phyloP scores from a whole-genome alignment of 169 alveolate species.

The Plasmodium adleri region DNA sequence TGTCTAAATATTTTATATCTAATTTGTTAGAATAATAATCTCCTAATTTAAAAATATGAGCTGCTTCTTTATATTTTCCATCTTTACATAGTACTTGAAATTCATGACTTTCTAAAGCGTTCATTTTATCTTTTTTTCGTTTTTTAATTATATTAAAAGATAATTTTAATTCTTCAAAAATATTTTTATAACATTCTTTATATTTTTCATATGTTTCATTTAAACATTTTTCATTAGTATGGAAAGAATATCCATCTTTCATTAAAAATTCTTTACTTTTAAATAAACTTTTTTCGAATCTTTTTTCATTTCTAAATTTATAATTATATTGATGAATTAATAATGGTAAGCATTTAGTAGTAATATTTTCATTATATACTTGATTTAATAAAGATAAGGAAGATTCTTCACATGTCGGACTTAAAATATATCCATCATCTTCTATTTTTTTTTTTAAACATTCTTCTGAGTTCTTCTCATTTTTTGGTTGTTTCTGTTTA shows the following conservation, averaged over 20 bases:
- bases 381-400: constrained; percentile 33
- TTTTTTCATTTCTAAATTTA: constrained; percentile 64
- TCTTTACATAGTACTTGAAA: constrained; percentile 48
- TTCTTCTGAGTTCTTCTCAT: not conserved
- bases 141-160: constrained; percentile 32
- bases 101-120: constrained; percentile 65
- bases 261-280: constrained; percentile 64
- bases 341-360: constrained; percentile 32
- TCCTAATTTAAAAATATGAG: constrained; percentile 60
- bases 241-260: constrained; percentile 73
- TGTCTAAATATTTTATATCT: constrained; percentile 31
- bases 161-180: constrained; percentile 36
- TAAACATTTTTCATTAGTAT: constrained; percentile 32
- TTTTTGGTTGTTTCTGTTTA: constrained; percentile 41
- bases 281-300: constrained; percentile 51
- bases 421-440: constrained; percentile 60
- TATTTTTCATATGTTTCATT: constrained; percentile 48
- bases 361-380: constrained; percentile 42
- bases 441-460: constrained; percentile 27
- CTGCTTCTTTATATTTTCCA: constrained; percentile 58
- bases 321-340: constrained; percentile 58
- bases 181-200: constrained; percentile 48
- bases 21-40: constrained; percentile 52
- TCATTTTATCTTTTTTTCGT: constrained; percentile 69
- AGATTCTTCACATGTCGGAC: constrained; percentile 71